These are phyloP conservation scores for Blakeslea trispora DNA, from an alignment of 371 early-diverging fungal genomes.

Conservation along the genomic window DNA sequence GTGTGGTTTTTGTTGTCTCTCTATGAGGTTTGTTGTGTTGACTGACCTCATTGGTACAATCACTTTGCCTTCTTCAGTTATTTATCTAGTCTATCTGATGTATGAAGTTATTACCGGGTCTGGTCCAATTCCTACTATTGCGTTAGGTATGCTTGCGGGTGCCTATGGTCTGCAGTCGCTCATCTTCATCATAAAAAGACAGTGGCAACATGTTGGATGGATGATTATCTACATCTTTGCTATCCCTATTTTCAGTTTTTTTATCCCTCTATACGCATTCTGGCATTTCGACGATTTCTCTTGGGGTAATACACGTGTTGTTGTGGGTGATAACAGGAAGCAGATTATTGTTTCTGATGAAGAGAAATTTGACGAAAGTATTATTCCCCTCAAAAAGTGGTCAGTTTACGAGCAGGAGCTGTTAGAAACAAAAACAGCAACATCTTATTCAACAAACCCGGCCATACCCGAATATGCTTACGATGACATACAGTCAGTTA, in stretches of 20 bases:
- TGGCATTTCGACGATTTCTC: constrained; percentile 99
- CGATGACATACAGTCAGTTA: constrained; percentile 3
- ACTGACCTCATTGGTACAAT: constrained; percentile 97
- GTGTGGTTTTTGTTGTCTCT: constrained; percentile 97
- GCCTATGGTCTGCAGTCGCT: constrained; percentile 92
- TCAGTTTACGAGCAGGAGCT: constrained; percentile 80
- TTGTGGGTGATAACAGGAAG: constrained; percentile 67
- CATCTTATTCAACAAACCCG: constrained; percentile 12
- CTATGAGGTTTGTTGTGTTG: constrained; percentile 97
- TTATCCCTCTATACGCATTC: constrained; percentile 96
- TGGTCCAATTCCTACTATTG: constrained; percentile 63
- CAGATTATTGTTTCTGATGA: constrained; percentile 47
- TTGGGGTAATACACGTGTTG: constrained; percentile 97
- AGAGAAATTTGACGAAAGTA: constrained; percentile 61
- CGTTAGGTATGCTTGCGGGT: constrained; percentile 73
- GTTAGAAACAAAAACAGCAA: constrained; percentile 53
- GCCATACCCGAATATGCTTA: constrained; percentile 7
- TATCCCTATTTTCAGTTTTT: constrained; percentile 94
- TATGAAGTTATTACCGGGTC: constrained; percentile 56
- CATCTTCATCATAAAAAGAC: constrained; percentile 84
- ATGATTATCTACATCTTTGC: constrained; percentile 92
- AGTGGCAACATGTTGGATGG: constrained; percentile 92
- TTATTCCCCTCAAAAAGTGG: constrained; percentile 64
- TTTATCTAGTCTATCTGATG: constrained; percentile 54
- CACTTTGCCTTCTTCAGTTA: constrained; percentile 93